phyloP scores from a whole-genome alignment of 495 filamentous ascomycete genomes.

The Trichoderma gamsii region DNA sequence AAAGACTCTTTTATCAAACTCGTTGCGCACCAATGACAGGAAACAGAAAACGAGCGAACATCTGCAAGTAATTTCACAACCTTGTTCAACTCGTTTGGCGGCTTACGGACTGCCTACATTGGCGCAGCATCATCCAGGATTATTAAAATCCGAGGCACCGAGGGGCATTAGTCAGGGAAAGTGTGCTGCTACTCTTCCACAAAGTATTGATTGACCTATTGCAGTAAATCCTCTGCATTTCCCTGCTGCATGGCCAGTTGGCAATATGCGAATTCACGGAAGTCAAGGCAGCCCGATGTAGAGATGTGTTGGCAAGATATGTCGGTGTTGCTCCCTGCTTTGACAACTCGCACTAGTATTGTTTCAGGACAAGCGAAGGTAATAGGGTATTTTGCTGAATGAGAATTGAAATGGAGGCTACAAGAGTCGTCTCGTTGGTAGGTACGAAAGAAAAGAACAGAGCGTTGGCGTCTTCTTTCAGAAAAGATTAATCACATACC shows the following conservation, averaged over 20 bases:
- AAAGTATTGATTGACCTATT: background rate
- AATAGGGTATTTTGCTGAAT: background rate
- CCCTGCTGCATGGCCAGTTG: background rate
- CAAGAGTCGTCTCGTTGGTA: too few relatives aligned
- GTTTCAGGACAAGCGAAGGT: background rate
- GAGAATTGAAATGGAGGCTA: background rate
- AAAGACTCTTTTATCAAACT: too few relatives aligned
- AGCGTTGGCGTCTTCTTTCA: too few relatives aligned
- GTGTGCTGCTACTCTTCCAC: background rate
- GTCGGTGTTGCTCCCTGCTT: background rate
- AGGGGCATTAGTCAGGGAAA: background rate
- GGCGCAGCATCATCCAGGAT: background rate
- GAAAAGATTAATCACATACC: background rate
- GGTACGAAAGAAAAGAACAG: too few relatives aligned
- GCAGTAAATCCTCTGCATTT: background rate
- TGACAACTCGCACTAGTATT: background rate
- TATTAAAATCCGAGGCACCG: background rate
- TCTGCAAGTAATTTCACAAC: background rate
- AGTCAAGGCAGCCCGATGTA: background rate
- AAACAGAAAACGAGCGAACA: background rate
- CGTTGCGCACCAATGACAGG: too few relatives aligned
- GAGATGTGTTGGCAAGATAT: background rate
- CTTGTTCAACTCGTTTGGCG: background rate
- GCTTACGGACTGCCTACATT: background rate
- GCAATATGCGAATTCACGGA: background rate